phyloP scores from a whole-genome alignment of 2,329 filamentous ascomycete species.

The Dothistroma septosporum region DNA sequence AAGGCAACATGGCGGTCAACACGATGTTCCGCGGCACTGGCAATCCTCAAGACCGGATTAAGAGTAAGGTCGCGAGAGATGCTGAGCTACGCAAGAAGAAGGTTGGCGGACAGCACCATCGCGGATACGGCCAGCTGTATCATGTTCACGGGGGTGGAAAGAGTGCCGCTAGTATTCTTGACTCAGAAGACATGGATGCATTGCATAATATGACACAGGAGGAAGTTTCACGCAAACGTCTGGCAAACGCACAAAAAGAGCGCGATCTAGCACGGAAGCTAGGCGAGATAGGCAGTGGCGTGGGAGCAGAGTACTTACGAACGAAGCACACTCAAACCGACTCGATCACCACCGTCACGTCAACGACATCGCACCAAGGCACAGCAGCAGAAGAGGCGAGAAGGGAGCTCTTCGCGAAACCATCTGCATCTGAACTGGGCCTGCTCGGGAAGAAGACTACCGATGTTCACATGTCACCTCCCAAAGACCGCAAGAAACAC shows the following conservation, averaged over 20 bases:
- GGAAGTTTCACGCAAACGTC: conserved; percentile 61
- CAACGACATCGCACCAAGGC: conserved; percentile 12
- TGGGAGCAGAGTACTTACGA: conserved; percentile 68
- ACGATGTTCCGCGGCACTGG: conserved; percentile 46
- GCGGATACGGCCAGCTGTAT: conserved; percentile 51
- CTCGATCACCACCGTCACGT: conserved; percentile 16
- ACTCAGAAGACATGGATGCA: conserved; percentile 58
- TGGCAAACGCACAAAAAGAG: conserved; percentile 67
- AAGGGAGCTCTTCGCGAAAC: conserved; percentile 22
- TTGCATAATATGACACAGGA: conserved; percentile 51
- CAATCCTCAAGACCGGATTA: conserved; percentile 12
- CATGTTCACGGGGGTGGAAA: conserved; percentile 35
- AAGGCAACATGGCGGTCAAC: conserved; percentile 74
- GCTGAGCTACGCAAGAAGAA: conserved; percentile 17
- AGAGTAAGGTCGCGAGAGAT: conserved; percentile 10
- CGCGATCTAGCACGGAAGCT: conserved; percentile 67
- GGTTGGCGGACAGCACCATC: conserved; percentile 52
- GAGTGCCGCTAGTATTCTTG: conserved; percentile 60
- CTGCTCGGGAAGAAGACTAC: conserved; percentile 44
- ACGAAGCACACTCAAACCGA: conserved; percentile 21
- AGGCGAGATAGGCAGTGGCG: conserved; percentile 59
- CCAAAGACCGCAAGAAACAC: conserved; percentile 39
- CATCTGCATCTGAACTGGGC: conserved; percentile 37
- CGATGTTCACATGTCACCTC: conserved; percentile 41
- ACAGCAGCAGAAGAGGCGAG: conserved; percentile 14